Conservation (phyloP, 176 grass and related monocot genomes). For the Carex cristatella region DNA sequence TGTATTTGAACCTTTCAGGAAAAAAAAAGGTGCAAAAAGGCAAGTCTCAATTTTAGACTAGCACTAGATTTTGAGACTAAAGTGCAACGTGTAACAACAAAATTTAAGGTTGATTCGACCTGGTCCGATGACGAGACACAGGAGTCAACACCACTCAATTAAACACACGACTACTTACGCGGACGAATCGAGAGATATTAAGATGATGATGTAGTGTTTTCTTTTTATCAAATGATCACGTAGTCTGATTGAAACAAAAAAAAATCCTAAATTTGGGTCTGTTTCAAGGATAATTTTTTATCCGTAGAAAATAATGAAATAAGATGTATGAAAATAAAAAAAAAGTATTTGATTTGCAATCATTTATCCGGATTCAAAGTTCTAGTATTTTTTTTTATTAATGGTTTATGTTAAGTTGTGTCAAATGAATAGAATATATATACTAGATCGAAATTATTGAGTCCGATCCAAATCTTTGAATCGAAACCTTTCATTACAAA, state of each 20-base stretch:
- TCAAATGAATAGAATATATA: too few relatives aligned
- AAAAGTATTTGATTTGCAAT: too few relatives aligned
- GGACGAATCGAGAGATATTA: not conserved
- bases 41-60: not conserved
- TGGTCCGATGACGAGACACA: not conserved
- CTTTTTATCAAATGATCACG: not conserved
- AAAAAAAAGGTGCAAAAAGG: not conserved
- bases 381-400: too few relatives aligned
- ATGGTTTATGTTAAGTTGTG: too few relatives aligned
- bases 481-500: too few relatives aligned
- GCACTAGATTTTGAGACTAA: not conserved
- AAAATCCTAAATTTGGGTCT: not conserved
- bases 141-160: constrained; percentile 2
- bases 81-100: not conserved
- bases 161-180: not conserved
- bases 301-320: too few relatives aligned
- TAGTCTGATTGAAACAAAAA: not conserved
- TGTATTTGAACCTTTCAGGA: not conserved
- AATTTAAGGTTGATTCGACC: not conserved
- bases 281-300: not conserved
- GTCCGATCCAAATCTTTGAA: too few relatives aligned
- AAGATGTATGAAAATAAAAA: too few relatives aligned
- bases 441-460: too few relatives aligned
- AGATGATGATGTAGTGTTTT: not conserved
- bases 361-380: too few relatives aligned